Base-by-base conservation (phyloP, 2,329 filamentous ascomycete genomes). In the Clarireedia monteithiana region DNA sequence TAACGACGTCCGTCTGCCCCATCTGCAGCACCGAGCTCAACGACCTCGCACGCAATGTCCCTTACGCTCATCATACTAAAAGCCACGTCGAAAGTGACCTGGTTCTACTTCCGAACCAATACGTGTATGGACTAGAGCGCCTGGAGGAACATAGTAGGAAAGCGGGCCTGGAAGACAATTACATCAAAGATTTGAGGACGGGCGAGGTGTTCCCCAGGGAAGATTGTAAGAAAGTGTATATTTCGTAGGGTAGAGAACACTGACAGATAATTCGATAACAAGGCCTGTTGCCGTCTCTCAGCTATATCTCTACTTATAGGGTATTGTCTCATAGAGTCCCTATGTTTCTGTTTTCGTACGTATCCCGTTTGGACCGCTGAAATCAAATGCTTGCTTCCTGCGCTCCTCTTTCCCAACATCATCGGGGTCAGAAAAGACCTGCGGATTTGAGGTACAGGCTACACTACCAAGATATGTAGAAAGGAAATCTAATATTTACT, bases 11-110 rank as follows among this genome's bases (percentile, higher is more conserved):
- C 6, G 84, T 97, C 44, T 99, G 94, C 66, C 94, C 94, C 3
- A 97, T 99, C 67, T 99, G 94, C 75, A 94, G 88, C 48, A 94
- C 88, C 0, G 94, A 99, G 72, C 81, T 99, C 55, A 97, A 97
- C 70, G 88, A 91, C 66, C 80, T 99, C 36, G 92, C 94, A 2
- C 79, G 86, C 51, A 85, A 86, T 64, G 88, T 99, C 46, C 94
- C 94, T 0, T 97, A 97, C 66, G 94, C 94, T 2, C 88, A 96
- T 67, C 94, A 99, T 70, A 91, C 88, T 30, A 95, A 95, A 77
- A 96, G 90, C 68, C 88, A 90, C 59, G 89, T 97, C 30, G 92
- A 96, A 68, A 84, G 83, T 47, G 91, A 97, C 68, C 81, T 94
- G 1, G 80, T 95, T 20, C 80, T 97, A 45, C 73, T 99, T 55